Evolutionary conservation across 177 flowering plant species (phyloP).

Genomic region (Tripterygium wilfordii): DNA sequence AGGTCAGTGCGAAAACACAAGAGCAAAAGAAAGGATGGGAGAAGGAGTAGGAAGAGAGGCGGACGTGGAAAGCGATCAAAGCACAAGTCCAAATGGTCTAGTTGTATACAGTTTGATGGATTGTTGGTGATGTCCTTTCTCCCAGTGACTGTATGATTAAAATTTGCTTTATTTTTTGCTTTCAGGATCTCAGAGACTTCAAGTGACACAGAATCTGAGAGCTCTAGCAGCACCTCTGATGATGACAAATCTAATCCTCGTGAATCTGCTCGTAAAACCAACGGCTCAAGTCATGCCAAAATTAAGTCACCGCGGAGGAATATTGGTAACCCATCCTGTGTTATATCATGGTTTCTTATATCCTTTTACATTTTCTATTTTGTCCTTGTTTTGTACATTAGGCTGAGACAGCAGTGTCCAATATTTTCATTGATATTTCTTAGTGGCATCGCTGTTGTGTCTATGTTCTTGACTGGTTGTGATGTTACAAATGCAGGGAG

Average conservation of each 20-base stretch:
- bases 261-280: constrained; percentile 28
- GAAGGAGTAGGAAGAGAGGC: constrained; percentile 39
- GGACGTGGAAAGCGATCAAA: constrained; percentile 38
- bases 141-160: neutral
- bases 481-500: constrained; percentile 19
- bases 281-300: constrained; percentile 13
- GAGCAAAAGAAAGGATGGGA: constrained; percentile 40
- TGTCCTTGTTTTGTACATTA: too few species aligned
- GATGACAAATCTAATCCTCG: constrained; percentile 31
- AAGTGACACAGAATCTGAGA: constrained; percentile 32
- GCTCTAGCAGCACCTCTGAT: constrained; percentile 55
- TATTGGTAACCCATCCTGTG: constrained; percentile 23
- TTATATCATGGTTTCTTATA: too few species aligned
- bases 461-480: too few species aligned
- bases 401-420: too few species aligned
- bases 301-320: constrained; percentile 13
- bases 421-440: too few species aligned
- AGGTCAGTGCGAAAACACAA: constrained; percentile 43
- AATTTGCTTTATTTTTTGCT: neutral
- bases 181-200: constrained; percentile 53
- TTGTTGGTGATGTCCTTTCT: constrained; percentile 3
- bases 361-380: too few species aligned
- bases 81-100: constrained; percentile 56
- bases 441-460: too few species aligned
- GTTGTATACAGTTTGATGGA: neutral